These are phyloP conservation scores for Linaria vulgaris DNA, from an alignment of 257 asterid species.

Conservation along the genomic window DNA sequence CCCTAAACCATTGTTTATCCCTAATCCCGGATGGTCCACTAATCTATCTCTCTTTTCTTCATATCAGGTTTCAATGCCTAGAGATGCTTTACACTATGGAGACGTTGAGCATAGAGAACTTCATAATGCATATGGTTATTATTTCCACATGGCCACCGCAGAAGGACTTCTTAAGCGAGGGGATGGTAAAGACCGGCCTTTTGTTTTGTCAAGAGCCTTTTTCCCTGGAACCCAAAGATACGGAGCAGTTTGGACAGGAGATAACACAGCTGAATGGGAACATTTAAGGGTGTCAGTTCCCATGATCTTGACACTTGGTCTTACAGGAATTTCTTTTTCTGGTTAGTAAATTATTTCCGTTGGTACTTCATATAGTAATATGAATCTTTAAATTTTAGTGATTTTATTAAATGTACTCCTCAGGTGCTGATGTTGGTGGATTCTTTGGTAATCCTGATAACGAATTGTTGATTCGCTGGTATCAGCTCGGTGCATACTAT, in stretches of 20 bases:
- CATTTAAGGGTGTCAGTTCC: conserved; percentile 90
- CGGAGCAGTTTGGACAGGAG: conserved; percentile 99
- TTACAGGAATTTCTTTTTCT: conserved; percentile 82
- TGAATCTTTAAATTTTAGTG: conserved; percentile 17
- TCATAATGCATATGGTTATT: conserved; percentile 94
- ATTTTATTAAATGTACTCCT: conserved; percentile 20
- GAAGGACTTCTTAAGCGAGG: conserved; percentile 87
- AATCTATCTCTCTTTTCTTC: conserved; percentile 11
- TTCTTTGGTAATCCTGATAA: conserved; percentile 96
- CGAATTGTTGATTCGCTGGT: conserved; percentile 93
- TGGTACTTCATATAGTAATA: not conserved
- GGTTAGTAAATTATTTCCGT: conserved; percentile 50
- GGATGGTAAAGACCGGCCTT: conserved; percentile 84
- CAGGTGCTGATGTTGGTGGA: conserved; percentile 99
- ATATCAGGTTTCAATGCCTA: conserved; percentile 84
- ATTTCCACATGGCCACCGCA: conserved; percentile 94
- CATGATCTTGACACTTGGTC: conserved; percentile 89
- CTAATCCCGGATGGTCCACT: conserved; percentile 2
- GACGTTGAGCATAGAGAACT: conserved; percentile 90
- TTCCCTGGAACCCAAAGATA: conserved; percentile 93
- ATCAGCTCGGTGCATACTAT: conserved; percentile 95
- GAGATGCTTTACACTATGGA: conserved; percentile 88
- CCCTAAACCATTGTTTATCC: not conserved
- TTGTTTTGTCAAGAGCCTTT: conserved; percentile 90
- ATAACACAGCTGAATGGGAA: conserved; percentile 96